Evolutionary conservation across 768 basidiomycete species (phyloP).

Genomic region (Amanita jacksonii): DNA sequence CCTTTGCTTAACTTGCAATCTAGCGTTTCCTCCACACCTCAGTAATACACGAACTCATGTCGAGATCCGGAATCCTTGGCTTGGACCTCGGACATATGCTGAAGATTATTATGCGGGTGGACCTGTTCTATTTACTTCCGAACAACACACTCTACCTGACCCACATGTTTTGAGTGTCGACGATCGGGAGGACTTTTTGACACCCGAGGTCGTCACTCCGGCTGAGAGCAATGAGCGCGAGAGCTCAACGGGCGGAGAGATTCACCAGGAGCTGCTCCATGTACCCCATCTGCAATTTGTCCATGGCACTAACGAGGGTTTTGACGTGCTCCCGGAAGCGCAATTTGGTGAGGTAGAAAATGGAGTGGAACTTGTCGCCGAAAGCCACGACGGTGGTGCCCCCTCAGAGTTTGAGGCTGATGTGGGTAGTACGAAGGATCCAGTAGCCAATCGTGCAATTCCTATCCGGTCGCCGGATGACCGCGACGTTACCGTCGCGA

Average conservation of each 20-base stretch:
- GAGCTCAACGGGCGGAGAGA: conserved; percentile 8
- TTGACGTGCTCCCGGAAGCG: background rate
- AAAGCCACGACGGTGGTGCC: too few species aligned
- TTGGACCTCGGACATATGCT: conserved; percentile 23
- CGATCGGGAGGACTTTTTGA: conserved; percentile 17
- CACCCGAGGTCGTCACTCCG: conserved; percentile 18
- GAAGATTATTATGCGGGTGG: conserved; percentile 24
- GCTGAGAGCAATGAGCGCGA: conserved; percentile 12
- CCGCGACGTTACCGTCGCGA: too few species aligned
- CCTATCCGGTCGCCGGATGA: too few species aligned
- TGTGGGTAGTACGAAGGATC: too few species aligned
- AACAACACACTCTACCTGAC: background rate
- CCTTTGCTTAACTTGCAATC: conserved; percentile 8
- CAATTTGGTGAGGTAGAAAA: background rate
- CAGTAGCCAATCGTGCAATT: too few species aligned
- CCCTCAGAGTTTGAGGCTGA: too few species aligned
- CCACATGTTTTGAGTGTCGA: conserved; percentile 11
- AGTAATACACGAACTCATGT: conserved; percentile 9
- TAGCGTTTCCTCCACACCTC: conserved; percentile 17
- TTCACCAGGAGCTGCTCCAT: background rate
- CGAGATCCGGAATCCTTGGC: conserved; percentile 27
- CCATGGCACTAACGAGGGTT: background rate
- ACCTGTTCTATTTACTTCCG: background rate
- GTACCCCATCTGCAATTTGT: conserved; percentile 1
- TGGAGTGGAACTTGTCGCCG: too few species aligned